Conservation (phyloP, 176 grass and related monocot genomes). For the Rhynchospora pubera region DNA sequence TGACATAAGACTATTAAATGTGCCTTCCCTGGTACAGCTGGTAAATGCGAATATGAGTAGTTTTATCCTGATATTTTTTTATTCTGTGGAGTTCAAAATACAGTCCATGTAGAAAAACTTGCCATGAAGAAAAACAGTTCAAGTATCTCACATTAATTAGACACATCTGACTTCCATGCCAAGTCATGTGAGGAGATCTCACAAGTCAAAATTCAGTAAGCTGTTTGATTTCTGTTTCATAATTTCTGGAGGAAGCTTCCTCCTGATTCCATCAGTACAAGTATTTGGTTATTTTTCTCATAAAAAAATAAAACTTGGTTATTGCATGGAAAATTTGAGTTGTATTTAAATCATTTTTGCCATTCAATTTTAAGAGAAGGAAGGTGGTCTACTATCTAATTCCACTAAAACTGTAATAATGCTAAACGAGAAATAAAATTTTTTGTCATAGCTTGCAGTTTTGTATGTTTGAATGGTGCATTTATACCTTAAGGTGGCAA, state of each 20-base stretch:
- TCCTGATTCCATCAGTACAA: background rate
- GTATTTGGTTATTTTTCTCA: background rate
- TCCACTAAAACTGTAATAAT: background rate
- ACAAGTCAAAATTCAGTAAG: constrained; percentile 14
- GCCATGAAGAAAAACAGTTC: background rate
- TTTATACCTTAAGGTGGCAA: background rate
- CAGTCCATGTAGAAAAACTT: background rate
- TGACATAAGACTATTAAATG: background rate
- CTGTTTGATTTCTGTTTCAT: constrained; percentile 24
- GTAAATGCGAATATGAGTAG: background rate
- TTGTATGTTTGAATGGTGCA: background rate
- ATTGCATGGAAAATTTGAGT: constrained; percentile 12
- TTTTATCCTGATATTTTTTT: constrained; percentile 1
- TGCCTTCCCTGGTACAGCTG: background rate
- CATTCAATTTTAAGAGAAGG: background rate
- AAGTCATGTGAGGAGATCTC: background rate
- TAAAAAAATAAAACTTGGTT: background rate
- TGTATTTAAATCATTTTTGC: background rate
- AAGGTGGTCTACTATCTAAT: background rate
- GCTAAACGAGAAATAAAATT: background rate
- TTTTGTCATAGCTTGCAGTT: background rate
- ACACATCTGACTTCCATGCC: background rate
- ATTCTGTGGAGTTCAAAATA: background rate
- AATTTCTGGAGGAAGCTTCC: constrained; percentile 16
- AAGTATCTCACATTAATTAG: background rate